Percentiles rank a stretch among this genome's conserved stretches.
These are phyloP conservation scores for Pichia sporocuriosa DNA, from an alignment of 805 yeast species.

Conservation along the genomic window DNA sequence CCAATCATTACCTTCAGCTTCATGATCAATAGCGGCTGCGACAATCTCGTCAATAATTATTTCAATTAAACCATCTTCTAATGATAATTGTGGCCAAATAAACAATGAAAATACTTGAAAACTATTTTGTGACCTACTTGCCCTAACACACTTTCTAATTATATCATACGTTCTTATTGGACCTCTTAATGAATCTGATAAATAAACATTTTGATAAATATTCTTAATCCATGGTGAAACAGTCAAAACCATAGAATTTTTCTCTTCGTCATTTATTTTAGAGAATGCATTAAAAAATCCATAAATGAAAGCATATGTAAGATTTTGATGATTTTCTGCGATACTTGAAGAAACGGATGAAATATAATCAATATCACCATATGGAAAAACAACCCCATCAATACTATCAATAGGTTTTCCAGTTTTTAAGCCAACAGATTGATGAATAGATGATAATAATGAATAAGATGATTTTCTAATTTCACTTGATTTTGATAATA, in stretches of 20 bases:
- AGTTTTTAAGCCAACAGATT: conserved; percentile 50
- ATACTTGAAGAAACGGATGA: conserved; percentile 49
- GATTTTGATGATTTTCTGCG: conserved; percentile 48
- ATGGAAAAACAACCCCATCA: conserved; percentile 60
- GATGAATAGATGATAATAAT: conserved; percentile 55
- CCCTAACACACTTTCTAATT: conserved; percentile 53
- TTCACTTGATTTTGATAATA: conserved; percentile 51
- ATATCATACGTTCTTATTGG: conserved; percentile 53
- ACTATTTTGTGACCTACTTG: conserved; percentile 45
- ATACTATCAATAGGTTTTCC: conserved; percentile 52
- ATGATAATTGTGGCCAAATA: conserved; percentile 61
- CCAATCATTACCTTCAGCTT: conserved; percentile 71
- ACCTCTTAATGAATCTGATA: conserved; percentile 51
- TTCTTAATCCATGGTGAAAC: conserved; percentile 73
- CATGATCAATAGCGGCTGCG: conserved; percentile 66
- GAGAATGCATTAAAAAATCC: conserved; percentile 49
- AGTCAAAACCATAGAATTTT: conserved; percentile 41
- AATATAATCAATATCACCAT: conserved; percentile 56
- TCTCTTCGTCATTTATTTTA: conserved; percentile 29
- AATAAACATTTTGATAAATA: conserved; percentile 49
- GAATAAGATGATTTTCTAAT: conserved; percentile 60
- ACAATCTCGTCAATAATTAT: conserved; percentile 67
- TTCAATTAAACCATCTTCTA: conserved; percentile 52
- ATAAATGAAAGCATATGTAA: conserved; percentile 50
- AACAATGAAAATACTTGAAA: conserved; percentile 49